Evolutionary conservation across 2,329 filamentous ascomycete genomes (phyloP).

Genomic region (Helicocarpus griseus): DNA sequence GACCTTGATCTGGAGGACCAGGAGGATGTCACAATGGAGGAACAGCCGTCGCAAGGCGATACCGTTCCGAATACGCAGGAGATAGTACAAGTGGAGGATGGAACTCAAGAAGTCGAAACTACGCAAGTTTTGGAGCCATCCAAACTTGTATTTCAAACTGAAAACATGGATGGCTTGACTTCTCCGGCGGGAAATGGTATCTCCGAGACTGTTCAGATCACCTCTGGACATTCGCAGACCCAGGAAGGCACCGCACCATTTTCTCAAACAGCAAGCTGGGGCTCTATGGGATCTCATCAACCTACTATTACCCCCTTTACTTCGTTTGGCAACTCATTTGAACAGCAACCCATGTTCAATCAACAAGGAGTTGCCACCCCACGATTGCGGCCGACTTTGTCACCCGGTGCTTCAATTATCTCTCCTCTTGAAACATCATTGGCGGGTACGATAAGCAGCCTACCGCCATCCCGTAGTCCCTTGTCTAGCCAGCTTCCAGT

Average conservation of each 20-base stretch:
- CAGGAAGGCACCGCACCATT: background rate
- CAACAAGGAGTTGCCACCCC: constrained; percentile 24
- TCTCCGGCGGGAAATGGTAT: background rate
- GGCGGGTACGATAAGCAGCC: background rate
- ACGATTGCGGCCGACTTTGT: constrained; percentile 28
- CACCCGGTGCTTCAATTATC: constrained; percentile 30
- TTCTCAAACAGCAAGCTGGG: background rate
- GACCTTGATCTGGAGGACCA: constrained; percentile 3
- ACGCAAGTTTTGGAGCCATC: background rate
- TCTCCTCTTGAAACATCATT: constrained; percentile 25
- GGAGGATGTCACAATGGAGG: constrained; percentile 7
- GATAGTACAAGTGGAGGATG: background rate
- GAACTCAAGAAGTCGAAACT: background rate
- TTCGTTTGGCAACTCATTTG: background rate
- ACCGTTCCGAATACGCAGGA: constrained; percentile 1
- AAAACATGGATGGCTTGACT: constrained; percentile 5
- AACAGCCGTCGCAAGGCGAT: constrained; percentile 10
- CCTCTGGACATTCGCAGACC: background rate
- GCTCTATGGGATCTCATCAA: background rate
- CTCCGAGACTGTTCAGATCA: background rate
- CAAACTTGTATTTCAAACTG: background rate
- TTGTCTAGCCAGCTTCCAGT: background rate
- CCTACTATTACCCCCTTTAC: background rate
- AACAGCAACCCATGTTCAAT: background rate
- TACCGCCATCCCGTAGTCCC: background rate